Conservation (phyloP, 2,329 filamentous ascomycete genomes). For the Dactylellina sp. region DNA sequence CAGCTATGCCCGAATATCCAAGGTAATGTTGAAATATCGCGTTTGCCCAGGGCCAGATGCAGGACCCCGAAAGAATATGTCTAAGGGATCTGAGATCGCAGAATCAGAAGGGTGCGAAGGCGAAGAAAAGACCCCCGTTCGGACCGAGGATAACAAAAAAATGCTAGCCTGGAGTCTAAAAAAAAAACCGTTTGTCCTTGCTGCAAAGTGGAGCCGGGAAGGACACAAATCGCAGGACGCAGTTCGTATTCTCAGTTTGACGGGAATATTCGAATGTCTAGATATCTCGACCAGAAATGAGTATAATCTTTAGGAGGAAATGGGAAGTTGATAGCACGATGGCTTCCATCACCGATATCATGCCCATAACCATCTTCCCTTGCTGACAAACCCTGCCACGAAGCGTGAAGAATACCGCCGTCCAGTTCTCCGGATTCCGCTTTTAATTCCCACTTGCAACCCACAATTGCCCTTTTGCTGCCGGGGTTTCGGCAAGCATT, state of each 20-base stretch:
- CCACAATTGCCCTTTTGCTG: slow-evolving; percentile 9
- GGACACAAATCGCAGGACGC: too few species aligned
- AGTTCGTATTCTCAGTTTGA: too few species aligned
- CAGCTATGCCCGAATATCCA: too few species aligned
- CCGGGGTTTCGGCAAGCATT: slow-evolving; percentile 42
- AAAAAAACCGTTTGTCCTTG: slow-evolving; percentile 4
- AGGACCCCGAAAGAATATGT: slow-evolving; percentile 19
- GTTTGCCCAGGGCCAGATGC: slow-evolving; percentile 38
- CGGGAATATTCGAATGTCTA: too few species aligned
- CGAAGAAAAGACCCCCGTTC: slow-evolving; percentile 53
- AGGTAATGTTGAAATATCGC: slow-evolving; percentile 8
- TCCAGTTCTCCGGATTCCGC: slow-evolving; percentile 46
- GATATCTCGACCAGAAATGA: too few species aligned
- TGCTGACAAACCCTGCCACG: slow-evolving; percentile 41
- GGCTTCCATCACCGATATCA: slow-evolving; percentile 13
- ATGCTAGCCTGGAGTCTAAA: background rate
- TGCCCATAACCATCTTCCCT: background rate
- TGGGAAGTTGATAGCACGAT: slow-evolving; percentile 43
- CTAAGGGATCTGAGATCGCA: slow-evolving; percentile 38
- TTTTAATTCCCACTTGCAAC: too few species aligned
- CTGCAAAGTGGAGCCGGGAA: too few species aligned
- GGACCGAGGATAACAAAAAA: slow-evolving; percentile 39
- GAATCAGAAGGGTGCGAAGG: slow-evolving; percentile 24
- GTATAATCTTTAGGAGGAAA: too few species aligned
- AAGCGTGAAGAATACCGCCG: slow-evolving; percentile 37